Percentiles rank a stretch among this genome's conserved stretches.
These are phyloP conservation scores for Aspergillus taichungensis DNA, from an alignment of 495 filamentous ascomycete genomes.

Conservation along the genomic window DNA sequence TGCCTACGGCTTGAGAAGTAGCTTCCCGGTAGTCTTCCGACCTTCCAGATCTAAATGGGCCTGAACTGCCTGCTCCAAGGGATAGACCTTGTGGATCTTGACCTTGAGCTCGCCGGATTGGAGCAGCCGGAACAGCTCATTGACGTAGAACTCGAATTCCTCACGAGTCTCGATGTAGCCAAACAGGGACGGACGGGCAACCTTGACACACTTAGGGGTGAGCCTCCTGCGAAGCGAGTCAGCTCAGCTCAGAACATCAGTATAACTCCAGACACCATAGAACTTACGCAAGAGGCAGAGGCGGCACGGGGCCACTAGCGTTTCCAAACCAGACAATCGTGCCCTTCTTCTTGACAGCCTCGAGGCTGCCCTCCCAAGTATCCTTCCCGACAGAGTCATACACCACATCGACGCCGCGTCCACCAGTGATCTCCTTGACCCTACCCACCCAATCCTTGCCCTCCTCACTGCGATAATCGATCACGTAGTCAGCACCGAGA, in stretches of 20 bases:
- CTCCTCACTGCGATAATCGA: constrained; percentile 62
- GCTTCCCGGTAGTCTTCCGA: constrained; percentile 76
- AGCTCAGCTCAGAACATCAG: neutral
- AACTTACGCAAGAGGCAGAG: constrained; percentile 56
- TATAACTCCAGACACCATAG: neutral
- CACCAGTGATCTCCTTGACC: constrained; percentile 62
- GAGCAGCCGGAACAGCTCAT: constrained; percentile 68
- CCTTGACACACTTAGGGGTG: constrained; percentile 69
- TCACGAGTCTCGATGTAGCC: constrained; percentile 67
- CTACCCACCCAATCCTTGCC: constrained; percentile 53
- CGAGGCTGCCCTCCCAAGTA: constrained; percentile 79
- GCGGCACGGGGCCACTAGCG: constrained; percentile 72
- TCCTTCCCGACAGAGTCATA: constrained; percentile 85
- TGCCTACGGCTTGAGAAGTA: constrained; percentile 29
- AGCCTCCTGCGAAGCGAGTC: constrained; percentile 32
- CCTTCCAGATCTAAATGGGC: constrained; percentile 80
- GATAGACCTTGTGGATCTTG: constrained; percentile 72
- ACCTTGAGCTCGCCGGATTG: constrained; percentile 59
- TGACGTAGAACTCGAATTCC: constrained; percentile 63
- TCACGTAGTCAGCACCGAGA: constrained; percentile 61
- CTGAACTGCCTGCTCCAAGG: constrained; percentile 62
- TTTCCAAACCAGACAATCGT: constrained; percentile 84
- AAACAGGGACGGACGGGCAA: constrained; percentile 67
- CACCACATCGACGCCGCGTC: constrained; percentile 65
- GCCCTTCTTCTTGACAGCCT: constrained; percentile 72